Evolutionary conservation across 352 stramenopile species (phyloP).

Genomic region (Pythium graminicola): DNA sequence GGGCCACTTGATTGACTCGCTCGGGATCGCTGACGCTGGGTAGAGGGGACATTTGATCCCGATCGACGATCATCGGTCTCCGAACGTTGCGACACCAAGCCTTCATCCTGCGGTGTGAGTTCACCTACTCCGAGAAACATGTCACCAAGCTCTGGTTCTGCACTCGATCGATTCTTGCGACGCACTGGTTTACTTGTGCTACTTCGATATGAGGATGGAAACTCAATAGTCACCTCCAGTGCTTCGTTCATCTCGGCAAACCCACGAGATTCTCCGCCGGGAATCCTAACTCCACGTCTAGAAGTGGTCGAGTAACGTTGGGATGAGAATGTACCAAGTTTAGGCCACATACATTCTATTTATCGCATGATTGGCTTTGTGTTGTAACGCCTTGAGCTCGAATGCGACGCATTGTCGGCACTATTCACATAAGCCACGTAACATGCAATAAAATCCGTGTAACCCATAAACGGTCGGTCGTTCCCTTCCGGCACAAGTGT

Average conservation of each 20-base stretch:
- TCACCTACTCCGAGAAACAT: slow-evolving; percentile 17
- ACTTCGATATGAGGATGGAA: background rate
- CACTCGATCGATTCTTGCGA: slow-evolving; percentile 5
- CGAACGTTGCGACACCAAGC: slow-evolving; percentile 9
- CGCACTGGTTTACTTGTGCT: background rate
- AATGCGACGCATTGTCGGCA: slow-evolving; percentile 4
- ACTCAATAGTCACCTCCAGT: background rate
- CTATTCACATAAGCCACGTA: slow-evolving; percentile 43
- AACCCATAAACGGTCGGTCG: slow-evolving; percentile 39
- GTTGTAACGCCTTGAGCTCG: background rate
- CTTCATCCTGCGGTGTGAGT: background rate
- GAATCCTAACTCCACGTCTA: too few relatives aligned
- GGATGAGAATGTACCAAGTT: background rate
- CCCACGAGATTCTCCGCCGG: background rate
- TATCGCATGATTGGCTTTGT: background rate
- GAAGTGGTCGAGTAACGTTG: too few relatives aligned
- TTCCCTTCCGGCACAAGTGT: slow-evolving; percentile 23
- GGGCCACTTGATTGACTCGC: background rate
- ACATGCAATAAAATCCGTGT: slow-evolving; percentile 61
- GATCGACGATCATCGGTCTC: slow-evolving; percentile 11
- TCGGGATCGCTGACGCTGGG: background rate
- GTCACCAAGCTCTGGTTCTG: background rate
- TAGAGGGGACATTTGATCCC: too few relatives aligned
- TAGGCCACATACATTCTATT: too few relatives aligned
- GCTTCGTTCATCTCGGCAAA: background rate